Conservation (phyloP, 1,139 yeast genomes). For the Groenewaldozyma auringiensis region DNA sequence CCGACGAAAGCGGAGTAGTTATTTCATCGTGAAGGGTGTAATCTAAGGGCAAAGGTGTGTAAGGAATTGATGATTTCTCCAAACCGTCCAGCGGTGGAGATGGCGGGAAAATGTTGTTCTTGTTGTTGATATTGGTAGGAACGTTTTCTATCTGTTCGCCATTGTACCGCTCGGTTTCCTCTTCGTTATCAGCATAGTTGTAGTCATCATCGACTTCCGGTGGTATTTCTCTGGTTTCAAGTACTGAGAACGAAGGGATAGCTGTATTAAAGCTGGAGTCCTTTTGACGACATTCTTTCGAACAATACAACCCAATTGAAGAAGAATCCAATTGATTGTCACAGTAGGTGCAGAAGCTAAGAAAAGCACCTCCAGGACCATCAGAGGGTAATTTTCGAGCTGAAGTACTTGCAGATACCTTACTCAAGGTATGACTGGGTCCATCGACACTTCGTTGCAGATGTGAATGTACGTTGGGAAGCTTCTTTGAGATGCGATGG, state of each 20-base stretch:
- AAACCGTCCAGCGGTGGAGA: background rate
- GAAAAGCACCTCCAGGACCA: background rate
- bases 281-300: conserved; percentile 23
- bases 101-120: background rate
- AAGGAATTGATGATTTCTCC: background rate
- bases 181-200: background rate
- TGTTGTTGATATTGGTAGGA: background rate
- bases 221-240: background rate
- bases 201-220: background rate
- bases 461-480: background rate
- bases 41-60: background rate
- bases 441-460: background rate
- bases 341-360: conserved; percentile 28
- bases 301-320: conserved; percentile 25
- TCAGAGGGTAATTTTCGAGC: background rate
- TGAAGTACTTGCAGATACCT: background rate
- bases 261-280: conserved; percentile 13
- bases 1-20: background rate
- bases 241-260: background rate
- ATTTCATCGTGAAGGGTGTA: background rate
- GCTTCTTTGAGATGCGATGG: background rate
- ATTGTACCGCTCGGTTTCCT: background rate
- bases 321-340: conserved; percentile 23
- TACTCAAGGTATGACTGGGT: background rate
- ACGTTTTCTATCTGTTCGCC: background rate